Evolutionary conservation across 768 basidiomycete species (phyloP), one percentile per base, ranked within the genome.

Genomic region (Russula sp.): DNA sequence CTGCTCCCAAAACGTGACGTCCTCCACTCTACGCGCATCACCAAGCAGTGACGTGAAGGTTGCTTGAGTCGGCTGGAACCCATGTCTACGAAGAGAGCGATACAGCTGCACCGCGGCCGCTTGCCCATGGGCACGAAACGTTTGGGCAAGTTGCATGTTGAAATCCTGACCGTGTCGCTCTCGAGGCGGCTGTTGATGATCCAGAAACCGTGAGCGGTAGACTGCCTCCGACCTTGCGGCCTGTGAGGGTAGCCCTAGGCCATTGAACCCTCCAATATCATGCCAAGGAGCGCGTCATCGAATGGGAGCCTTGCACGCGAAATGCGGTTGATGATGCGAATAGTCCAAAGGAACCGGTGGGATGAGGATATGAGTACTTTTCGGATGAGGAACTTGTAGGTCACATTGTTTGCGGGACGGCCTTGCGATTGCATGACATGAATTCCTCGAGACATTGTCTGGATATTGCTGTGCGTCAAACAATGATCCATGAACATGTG

Each of bases 401-500:
- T 82, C 51, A 78, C 73, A 58, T 75, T 78, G 24, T 75, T 77
- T 6, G 83, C 81, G 50, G 72, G 72, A 57, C 77, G 73, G 48
- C 80, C 79, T 34, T 77, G 70, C 34, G 73, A 70, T 46, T 70
- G 73, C 78, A 79, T 79, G 63, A 53, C 6, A 5, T 36, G 30
- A 2, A 49, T 34, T 11, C 58, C 62, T 36, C 20, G 57, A 24
- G 62, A 69, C 68, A 69, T 69, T 22, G 34, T 44, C 30, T 55
- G 56, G 32, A 67, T 26, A 10, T 49, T 52, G 42, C 48, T 48
- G 26, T 63, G 51, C 16, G 16, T 70, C 68, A 46, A 67, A 62
- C 78, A 80, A 20, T 71, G 73, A 42, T 80, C 75, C 40, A 89
- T 74, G 65, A 86, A 79, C 11, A 78, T 64, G 65, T 87, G 81